Conservation (phyloP, 2,329 filamentous ascomycete genomes). For the Neurospora crassa region DNA sequence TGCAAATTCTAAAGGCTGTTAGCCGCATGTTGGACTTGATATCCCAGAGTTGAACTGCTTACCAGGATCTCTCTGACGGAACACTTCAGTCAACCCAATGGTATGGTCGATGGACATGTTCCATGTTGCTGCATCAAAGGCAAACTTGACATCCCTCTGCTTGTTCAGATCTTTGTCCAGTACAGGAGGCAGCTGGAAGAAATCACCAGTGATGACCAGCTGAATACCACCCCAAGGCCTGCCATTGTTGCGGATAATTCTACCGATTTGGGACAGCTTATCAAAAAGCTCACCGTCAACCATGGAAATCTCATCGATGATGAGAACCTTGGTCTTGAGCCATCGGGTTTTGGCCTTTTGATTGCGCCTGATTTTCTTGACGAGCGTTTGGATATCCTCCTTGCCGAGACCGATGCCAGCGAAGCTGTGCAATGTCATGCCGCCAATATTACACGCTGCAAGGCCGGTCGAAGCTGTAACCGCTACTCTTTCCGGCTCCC, state of each 20-base stretch:
- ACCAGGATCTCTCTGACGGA: constrained; percentile 82
- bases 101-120: constrained; percentile 88
- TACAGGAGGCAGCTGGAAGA: constrained; percentile 93
- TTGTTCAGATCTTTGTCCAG: constrained; percentile 56
- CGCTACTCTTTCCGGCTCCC: constrained; percentile 75
- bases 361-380: constrained; percentile 87
- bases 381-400: constrained; percentile 66
- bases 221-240: constrained; percentile 94
- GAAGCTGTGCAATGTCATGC: constrained; percentile 93
- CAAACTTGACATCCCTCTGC: constrained; percentile 64
- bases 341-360: constrained; percentile 81
- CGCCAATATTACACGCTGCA: constrained; percentile 93
- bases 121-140: constrained; percentile 90
- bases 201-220: constrained; percentile 89
- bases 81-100: constrained; percentile 89
- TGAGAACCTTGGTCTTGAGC: constrained; percentile 76
- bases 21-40: constrained; percentile 17
- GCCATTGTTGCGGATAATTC: constrained; percentile 79
- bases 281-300: constrained; percentile 95
- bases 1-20: constrained; percentile 56
- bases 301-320: constrained; percentile 97
- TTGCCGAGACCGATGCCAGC: constrained; percentile 92
- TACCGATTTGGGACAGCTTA: constrained; percentile 83
- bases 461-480: constrained; percentile 94
- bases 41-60: constrained; percentile 17